A percentile compares a stretch with the other conserved stretches of the same genome.
These are phyloP conservation scores for Pyricularia sp. DNA, from an alignment of 2,329 filamentous ascomycete genomes.

Conservation along the genomic window DNA sequence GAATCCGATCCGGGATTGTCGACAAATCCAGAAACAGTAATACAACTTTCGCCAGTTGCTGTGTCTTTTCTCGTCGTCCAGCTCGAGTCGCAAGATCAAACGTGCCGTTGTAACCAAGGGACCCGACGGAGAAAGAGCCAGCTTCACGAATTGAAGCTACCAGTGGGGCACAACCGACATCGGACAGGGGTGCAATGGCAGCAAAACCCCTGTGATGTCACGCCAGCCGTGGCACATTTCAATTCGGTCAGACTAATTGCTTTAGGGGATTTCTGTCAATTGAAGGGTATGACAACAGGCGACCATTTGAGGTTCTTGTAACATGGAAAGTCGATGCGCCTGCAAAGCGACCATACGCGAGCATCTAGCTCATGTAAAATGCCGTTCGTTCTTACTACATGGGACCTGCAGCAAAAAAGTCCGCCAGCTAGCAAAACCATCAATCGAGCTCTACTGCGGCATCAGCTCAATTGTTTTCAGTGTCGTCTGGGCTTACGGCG, in stretches of 20 bases:
- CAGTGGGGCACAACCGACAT: background rate
- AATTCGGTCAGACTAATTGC: background rate
- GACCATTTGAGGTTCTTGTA: background rate
- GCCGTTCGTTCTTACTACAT: no score
- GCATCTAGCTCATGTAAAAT: background rate
- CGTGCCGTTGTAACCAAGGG: background rate
- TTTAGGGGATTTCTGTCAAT: background rate
- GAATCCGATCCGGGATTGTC: background rate
- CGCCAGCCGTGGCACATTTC: background rate
- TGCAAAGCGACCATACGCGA: background rate
- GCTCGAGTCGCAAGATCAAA: background rate
- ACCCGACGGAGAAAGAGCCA: background rate
- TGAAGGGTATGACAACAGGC: background rate
- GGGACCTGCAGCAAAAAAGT: background rate
- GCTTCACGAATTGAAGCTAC: background rate
- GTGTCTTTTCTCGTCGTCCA: background rate
- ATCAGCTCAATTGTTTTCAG: background rate
- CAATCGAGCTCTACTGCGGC: background rate
- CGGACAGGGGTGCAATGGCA: background rate
- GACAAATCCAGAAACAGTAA: background rate
- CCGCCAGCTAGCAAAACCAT: background rate
- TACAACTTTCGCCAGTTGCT: background rate
- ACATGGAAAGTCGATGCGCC: background rate
- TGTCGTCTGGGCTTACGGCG: background rate
- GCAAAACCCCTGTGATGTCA: conserved; percentile 5